These are phyloP conservation scores for Claviceps africana DNA, from an alignment of 2,329 filamentous ascomycete genomes.

Conservation along the genomic window DNA sequence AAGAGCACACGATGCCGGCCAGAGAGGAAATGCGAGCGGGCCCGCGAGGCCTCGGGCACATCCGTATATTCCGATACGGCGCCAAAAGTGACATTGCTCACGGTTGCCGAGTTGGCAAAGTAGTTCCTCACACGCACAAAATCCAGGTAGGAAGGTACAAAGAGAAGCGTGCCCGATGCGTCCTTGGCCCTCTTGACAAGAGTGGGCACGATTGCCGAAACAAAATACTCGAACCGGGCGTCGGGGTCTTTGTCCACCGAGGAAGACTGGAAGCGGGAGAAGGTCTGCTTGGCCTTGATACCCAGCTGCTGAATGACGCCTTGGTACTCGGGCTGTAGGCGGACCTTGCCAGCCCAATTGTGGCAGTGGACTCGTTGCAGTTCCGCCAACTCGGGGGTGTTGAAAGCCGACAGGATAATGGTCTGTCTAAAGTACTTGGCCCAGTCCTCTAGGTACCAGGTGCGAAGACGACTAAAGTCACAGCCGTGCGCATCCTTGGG, in stretches of 20 bases:
- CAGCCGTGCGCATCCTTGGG: constrained; percentile 82
- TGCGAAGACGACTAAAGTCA: constrained; percentile 80
- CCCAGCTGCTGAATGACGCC: constrained; percentile 62
- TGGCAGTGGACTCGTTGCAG: constrained; percentile 62
- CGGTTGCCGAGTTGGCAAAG: constrained; percentile 57
- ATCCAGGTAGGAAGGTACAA: constrained; percentile 87
- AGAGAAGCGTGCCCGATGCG: constrained; percentile 61
- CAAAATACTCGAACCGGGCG: constrained; percentile 82
- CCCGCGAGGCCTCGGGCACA: constrained; percentile 63
- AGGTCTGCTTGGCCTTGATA: constrained; percentile 68
- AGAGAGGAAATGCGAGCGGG: constrained; percentile 72
- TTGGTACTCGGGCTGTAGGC: constrained; percentile 53
- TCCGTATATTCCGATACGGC: constrained; percentile 81
- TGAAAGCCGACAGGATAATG: constrained; percentile 64
- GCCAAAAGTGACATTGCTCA: constrained; percentile 46
- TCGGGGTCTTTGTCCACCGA: constrained; percentile 68
- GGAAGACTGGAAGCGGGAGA: constrained; percentile 66
- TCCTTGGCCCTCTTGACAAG: constrained; percentile 55
- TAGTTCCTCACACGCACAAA: constrained; percentile 89
- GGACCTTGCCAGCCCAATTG: constrained; percentile 69
- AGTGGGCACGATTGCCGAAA: constrained; percentile 61
- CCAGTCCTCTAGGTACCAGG: constrained; percentile 85
- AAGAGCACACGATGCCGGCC: constrained; percentile 73
- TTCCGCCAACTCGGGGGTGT: constrained; percentile 77
- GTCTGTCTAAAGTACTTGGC: constrained; percentile 75